phyloP scores from a whole-genome alignment of 2,329 filamentous ascomycete species.

The Fusarium sp. region DNA sequence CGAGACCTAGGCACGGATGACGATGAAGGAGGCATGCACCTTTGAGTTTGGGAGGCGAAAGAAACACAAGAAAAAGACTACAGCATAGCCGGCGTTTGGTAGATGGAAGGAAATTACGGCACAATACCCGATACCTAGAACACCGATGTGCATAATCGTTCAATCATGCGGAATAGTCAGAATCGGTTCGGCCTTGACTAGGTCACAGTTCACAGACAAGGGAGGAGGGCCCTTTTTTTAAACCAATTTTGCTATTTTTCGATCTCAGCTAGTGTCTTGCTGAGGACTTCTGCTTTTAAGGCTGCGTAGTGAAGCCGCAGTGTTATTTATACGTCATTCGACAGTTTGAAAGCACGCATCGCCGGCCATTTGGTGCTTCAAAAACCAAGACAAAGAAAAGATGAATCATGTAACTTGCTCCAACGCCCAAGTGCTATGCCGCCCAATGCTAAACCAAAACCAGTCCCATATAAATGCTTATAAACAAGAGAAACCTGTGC shows the following conservation, averaged over 20 bases:
- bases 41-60: conserved; percentile 50
- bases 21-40: conserved; percentile 68
- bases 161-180: background rate
- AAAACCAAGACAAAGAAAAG: conserved; percentile 24
- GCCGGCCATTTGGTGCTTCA: conserved; percentile 21
- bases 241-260: conserved; percentile 38
- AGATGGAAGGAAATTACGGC: conserved; percentile 23
- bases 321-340: conserved; percentile 20
- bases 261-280: conserved; percentile 28
- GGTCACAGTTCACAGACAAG: background rate
- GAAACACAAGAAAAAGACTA: background rate
- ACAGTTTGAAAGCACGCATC: conserved; percentile 24
- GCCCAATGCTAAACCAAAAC: conserved; percentile 33
- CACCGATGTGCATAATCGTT: background rate
- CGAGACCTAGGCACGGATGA: conserved; percentile 54
- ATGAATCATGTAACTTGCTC: conserved; percentile 31
- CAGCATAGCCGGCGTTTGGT: conserved; percentile 41
- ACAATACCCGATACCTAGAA: conserved; percentile 34
- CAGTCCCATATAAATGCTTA: conserved; percentile 38
- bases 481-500: conserved; percentile 28
- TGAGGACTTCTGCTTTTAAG: conserved; percentile 14
- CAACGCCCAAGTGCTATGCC: conserved; percentile 40
- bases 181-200: background rate
- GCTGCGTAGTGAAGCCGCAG: conserved; percentile 15
- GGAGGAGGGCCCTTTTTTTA: background rate